Percentiles rank a stretch among this genome's conserved stretches.
Evolutionary conservation across 192 early-diverging fungal genomes (phyloP).

Genomic region (Oehlia diaphana): DNA sequence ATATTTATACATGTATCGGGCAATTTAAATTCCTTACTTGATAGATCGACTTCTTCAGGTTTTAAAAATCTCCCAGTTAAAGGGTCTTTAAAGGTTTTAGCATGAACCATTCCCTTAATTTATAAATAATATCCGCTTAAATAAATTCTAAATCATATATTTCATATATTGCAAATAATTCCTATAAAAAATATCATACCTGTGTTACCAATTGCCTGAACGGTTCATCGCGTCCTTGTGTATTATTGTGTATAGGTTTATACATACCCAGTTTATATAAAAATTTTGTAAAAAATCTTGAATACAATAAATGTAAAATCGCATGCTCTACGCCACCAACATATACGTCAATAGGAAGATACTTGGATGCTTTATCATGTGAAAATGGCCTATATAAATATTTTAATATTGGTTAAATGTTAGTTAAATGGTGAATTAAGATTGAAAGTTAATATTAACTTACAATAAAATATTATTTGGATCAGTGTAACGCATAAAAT

Average conservation of each 20-base stretch:
- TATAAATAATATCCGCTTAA: conserved; percentile 15
- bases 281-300: conserved; percentile 89
- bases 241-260: conserved; percentile 33
- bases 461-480: conserved; percentile 60
- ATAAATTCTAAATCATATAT: not conserved
- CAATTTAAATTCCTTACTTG: conserved; percentile 38
- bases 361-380: conserved; percentile 46
- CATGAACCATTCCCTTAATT: conserved; percentile 88
- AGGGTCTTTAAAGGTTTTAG: conserved; percentile 79
- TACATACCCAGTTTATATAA: conserved; percentile 61
- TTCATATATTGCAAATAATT: not conserved
- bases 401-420: not conserved
- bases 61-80: conserved; percentile 72
- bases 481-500: conserved; percentile 86
- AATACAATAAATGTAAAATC: conserved; percentile 91
- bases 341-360: conserved; percentile 88
- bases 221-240: conserved; percentile 72
- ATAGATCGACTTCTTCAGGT: conserved; percentile 68
- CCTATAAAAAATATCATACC: conserved; percentile 26
- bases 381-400: conserved; percentile 49
- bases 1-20: not conserved
- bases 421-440: not conserved
- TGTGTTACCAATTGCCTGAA: conserved; percentile 85
- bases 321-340: conserved; percentile 95
- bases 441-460: too few species aligned